Conservation (phyloP, 768 basidiomycete species). For the Auricularia heimuer region DNA sequence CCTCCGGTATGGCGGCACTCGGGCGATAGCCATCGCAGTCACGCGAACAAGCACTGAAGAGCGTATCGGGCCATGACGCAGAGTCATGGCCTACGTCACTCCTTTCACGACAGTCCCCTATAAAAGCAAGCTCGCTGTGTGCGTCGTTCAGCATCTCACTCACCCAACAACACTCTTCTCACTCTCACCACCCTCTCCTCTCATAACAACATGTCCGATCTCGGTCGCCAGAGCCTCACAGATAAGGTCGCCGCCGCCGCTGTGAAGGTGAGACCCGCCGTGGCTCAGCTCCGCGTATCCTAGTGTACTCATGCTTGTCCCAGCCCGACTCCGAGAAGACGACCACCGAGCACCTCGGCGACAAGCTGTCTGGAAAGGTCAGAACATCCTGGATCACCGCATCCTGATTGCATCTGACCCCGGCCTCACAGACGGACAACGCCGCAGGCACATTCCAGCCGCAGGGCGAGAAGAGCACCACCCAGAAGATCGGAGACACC, state of each 20-base stretch:
- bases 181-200: neutral
- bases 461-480: conserved; percentile 43
- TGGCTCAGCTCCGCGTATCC: neutral
- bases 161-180: neutral
- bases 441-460: conserved; percentile 40
- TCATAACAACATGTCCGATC: conserved; percentile 39
- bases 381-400: no score
- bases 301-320: neutral
- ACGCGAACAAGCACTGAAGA: no score
- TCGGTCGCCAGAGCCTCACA: conserved; percentile 46
- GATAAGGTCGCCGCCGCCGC: conserved; percentile 41
- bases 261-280: conserved; percentile 32
- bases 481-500: conserved; percentile 40
- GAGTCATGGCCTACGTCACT: neutral
- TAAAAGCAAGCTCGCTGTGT: neutral
- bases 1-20: no score
- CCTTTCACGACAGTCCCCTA: neutral
- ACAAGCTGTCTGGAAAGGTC: conserved; percentile 33
- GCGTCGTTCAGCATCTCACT: neutral
- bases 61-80: neutral
- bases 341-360: conserved; percentile 40
- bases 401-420: no score
- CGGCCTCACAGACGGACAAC: conserved; percentile 26
- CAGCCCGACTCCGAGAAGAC: conserved; percentile 17
- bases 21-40: no score